Percentiles rank a stretch among this genome's conserved stretches.
Conservation (phyloP, 495 filamentous ascomycete genomes). For the Neurospora sp. region DNA sequence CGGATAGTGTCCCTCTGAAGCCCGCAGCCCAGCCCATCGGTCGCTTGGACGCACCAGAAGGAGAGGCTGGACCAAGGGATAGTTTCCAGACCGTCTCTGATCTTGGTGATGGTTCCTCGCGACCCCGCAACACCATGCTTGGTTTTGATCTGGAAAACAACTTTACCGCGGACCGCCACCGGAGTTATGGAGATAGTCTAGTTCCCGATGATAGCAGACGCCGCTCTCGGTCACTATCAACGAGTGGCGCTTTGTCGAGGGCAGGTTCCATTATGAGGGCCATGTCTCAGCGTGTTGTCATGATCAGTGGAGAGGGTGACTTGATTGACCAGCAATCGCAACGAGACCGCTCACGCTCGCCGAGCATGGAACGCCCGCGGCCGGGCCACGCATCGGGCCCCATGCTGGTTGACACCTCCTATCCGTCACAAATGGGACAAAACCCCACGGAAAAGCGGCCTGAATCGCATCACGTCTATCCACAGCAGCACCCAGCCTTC, state of each 20-base stretch:
- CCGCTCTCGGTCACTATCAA: constrained; percentile 47
- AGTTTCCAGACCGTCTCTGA: constrained; percentile 52
- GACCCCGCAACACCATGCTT: constrained; percentile 33
- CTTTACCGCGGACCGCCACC: constrained; percentile 26
- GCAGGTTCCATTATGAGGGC: constrained; percentile 90
- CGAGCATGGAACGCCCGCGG: constrained; percentile 29
- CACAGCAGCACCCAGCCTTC: constrained; percentile 12
- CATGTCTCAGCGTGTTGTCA: constrained; percentile 96
- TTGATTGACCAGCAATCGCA: constrained; percentile 65
- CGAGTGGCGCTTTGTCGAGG: constrained; percentile 56
- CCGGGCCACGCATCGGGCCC: constrained; percentile 29
- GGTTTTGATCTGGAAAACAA: constrained; percentile 45
- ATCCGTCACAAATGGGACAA: constrained; percentile 34
- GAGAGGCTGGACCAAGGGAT: constrained; percentile 49
- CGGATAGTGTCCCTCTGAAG: constrained; percentile 61
- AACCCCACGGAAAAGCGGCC: constrained; percentile 36
- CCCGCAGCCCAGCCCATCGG: constrained; percentile 56
- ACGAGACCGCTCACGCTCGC: constrained; percentile 50
- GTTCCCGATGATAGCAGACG: constrained; percentile 29
- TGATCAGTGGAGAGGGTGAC: constrained; percentile 78
- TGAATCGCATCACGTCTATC: constrained; percentile 25
- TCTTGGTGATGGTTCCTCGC: constrained; percentile 31
- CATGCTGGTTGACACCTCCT: constrained; percentile 44
- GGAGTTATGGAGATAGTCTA: constrained; percentile 39
- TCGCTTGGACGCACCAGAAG: constrained; percentile 34